Conservation (phyloP, 208 protist genomes). For the Balamuthia mandrillaris region DNA sequence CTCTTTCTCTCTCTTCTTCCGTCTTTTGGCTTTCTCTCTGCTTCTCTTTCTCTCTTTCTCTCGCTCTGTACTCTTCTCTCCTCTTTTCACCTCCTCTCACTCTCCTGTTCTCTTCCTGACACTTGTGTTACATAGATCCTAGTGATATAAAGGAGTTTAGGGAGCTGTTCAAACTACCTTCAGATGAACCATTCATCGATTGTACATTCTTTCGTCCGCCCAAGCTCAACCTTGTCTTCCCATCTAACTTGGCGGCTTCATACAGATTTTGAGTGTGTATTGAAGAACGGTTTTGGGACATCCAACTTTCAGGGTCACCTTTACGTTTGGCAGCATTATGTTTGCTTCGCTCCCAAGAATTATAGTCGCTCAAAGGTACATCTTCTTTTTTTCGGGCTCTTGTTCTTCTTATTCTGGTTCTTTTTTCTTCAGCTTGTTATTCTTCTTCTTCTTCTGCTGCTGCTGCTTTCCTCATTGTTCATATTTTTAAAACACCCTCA, state of each 20-base stretch:
- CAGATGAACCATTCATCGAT: neutral
- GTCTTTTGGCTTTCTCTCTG: no score
- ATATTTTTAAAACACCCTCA: neutral
- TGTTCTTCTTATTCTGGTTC: no score
- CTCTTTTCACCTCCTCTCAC: neutral
- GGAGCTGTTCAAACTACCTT: neutral
- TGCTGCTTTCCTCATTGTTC: neutral
- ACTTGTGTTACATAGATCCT: neutral
- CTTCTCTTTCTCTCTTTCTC: no score
- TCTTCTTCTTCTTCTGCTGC: neutral
- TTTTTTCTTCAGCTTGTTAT: no score
- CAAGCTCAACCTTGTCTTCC: neutral
- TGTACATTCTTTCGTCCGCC: neutral
- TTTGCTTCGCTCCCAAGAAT: constrained; percentile 2
- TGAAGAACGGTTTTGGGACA: neutral
- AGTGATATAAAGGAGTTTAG: neutral
- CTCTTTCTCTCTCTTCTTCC: no score
- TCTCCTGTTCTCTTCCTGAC: neutral
- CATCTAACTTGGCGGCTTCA: neutral
- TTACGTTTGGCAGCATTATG: constrained; percentile 13
- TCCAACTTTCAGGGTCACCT: neutral
- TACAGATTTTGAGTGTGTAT: neutral
- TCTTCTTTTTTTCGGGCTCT: no score
- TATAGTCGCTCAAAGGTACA: no score
- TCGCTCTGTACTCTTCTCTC: no score